phyloP scores from a whole-genome alignment of 768 basidiomycete species.

The Amyloporia xantha region DNA sequence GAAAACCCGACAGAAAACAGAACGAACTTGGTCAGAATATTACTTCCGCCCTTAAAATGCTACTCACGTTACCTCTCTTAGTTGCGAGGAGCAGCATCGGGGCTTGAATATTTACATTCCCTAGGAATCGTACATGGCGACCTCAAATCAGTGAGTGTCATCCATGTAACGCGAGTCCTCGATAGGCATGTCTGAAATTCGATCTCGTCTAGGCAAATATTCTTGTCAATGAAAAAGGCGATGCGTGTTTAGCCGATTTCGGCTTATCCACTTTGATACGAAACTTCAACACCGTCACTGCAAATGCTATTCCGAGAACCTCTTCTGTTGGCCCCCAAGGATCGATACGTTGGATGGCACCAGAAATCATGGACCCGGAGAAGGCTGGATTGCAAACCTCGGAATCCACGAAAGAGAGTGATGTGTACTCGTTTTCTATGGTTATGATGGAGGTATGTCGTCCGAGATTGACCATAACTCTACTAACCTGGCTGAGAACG shows the following conservation, averaged over 20 bases:
- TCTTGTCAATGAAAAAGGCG: constrained; percentile 15
- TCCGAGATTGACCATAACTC: not conserved
- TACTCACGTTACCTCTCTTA: not conserved
- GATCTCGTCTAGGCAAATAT: constrained; percentile 16
- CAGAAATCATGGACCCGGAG: constrained; percentile 13
- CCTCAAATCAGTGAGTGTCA: constrained; percentile 10
- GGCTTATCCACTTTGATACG: constrained; percentile 13
- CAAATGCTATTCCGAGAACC: constrained; percentile 2
- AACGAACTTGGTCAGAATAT: constrained; percentile 4
- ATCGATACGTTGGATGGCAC: constrained; percentile 17
- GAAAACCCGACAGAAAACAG: constrained; percentile 8
- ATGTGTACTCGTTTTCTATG: constrained; percentile 16
- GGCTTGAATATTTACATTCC: constrained; percentile 18
- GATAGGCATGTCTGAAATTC: not conserved
- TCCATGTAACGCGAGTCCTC: not conserved
- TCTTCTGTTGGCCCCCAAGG: not conserved
- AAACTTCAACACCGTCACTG: constrained; percentile 1
- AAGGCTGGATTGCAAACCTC: not conserved
- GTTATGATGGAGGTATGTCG: constrained; percentile 13
- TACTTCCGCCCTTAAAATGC: not conserved
- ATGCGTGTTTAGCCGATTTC: constrained; percentile 19
- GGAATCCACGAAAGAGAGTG: constrained; percentile 6
- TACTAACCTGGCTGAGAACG: not conserved
- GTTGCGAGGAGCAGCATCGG: constrained; percentile 14
- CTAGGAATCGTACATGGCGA: constrained; percentile 20